A percentile compares a stretch with the other conserved stretches of the same genome.
These are phyloP conservation scores for Spencermartinsiella ligniputridi DNA, from an alignment of 1,139 yeast genomes.

Conservation along the genomic window DNA sequence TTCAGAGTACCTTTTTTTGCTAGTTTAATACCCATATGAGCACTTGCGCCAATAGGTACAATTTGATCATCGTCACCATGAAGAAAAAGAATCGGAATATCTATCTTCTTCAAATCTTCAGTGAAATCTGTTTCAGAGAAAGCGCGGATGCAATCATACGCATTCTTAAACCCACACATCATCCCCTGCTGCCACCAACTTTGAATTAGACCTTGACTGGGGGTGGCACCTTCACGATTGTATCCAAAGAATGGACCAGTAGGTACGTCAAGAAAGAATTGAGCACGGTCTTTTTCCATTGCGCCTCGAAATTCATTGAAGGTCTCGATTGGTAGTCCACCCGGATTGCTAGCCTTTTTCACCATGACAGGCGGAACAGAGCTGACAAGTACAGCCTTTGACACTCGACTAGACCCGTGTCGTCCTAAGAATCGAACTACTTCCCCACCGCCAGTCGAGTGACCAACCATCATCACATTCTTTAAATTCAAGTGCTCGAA, in stretches of 20 bases:
- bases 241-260: conserved; percentile 14
- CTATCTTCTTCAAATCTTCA: conserved; percentile 13
- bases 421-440: conserved; percentile 12
- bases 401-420: conserved; percentile 10
- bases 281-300: conserved; percentile 12
- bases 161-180: conserved; percentile 12
- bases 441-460: conserved; percentile 18
- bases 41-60: conserved; percentile 13
- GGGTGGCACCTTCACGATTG: conserved; percentile 11
- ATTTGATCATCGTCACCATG: conserved; percentile 19
- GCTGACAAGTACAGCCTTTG: conserved; percentile 15
- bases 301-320: conserved; percentile 12
- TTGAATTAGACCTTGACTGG: conserved; percentile 12
- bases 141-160: conserved; percentile 13
- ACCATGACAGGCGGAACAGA: conserved; percentile 15
- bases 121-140: conserved; percentile 15
- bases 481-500: conserved; percentile 12
- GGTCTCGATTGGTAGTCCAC: conserved; percentile 8
- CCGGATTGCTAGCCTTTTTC: conserved; percentile 10
- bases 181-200: conserved; percentile 19
- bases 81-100: conserved; percentile 13
- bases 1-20: conserved; percentile 10
- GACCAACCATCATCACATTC: conserved; percentile 15
- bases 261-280: conserved; percentile 14
- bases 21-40: conserved; percentile 7